Evolutionary conservation across 2,329 filamentous ascomycete species (phyloP).

Genomic region (Sporothrix luriei): DNA sequence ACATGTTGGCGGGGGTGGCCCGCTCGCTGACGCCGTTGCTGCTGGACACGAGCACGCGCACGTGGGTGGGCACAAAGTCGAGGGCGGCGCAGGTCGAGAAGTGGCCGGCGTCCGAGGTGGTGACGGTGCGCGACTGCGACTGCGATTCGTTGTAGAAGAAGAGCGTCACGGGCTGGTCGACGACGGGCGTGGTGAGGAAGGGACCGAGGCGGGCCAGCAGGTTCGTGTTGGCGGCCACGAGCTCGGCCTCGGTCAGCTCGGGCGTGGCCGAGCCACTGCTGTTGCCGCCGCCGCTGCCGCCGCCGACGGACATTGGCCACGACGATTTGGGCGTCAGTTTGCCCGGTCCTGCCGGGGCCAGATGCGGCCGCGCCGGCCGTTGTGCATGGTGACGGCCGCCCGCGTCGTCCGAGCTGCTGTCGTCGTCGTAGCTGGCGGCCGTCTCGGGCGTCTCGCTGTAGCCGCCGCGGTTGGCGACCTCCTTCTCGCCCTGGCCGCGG

Average conservation of each 20-base stretch:
- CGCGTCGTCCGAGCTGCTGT: slow-evolving; percentile 48
- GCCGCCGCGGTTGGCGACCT: slow-evolving; percentile 67
- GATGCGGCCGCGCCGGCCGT: background rate
- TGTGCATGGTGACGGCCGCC: slow-evolving; percentile 3
- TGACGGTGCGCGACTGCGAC: slow-evolving; percentile 81
- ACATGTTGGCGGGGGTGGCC: background rate
- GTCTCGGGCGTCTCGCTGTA: slow-evolving; percentile 67
- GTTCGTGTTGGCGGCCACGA: slow-evolving; percentile 78
- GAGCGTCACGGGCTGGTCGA: slow-evolving; percentile 77
- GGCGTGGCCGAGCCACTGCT: background rate
- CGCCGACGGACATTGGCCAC: slow-evolving; percentile 43
- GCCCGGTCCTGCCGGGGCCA: slow-evolving; percentile 17
- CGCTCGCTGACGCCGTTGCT: slow-evolving; percentile 18
- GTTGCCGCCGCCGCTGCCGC: too few species aligned
- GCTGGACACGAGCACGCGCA: slow-evolving; percentile 76
- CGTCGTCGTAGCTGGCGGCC: slow-evolving; percentile 43
- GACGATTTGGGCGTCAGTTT: slow-evolving; percentile 36
- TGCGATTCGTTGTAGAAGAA: slow-evolving; percentile 91
- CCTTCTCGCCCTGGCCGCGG: slow-evolving; percentile 70
- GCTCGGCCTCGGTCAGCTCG: slow-evolving; percentile 74
- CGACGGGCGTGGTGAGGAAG: slow-evolving; percentile 83
- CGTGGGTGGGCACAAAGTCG: slow-evolving; percentile 87
- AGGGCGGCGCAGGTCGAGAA: slow-evolving; percentile 79
- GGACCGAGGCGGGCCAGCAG: slow-evolving; percentile 85
- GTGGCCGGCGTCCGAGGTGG: slow-evolving; percentile 86